Conservation (phyloP, 1,284 basidiomycete species). For the Clitocybe nebularis region DNA sequence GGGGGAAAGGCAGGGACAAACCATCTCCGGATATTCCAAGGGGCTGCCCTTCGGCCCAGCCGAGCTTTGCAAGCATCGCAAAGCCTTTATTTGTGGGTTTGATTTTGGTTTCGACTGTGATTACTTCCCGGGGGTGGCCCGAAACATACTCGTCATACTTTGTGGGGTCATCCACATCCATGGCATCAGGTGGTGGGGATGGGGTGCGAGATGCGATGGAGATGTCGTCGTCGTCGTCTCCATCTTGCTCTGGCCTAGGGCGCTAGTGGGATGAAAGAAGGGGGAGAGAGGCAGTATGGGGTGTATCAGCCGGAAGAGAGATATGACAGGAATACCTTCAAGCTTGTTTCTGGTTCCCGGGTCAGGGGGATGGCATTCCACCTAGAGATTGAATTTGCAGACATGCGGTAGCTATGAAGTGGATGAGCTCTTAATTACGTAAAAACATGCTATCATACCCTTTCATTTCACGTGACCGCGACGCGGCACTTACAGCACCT, state of each 20-base stretch:
- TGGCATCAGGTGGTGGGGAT: constrained; percentile 47
- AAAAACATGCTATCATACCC: no score
- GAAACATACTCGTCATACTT: constrained; percentile 66
- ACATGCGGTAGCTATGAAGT: constrained; percentile 39
- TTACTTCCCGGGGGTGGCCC: constrained; percentile 50
- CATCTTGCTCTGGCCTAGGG: constrained; percentile 43
- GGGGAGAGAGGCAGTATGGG: constrained; percentile 45
- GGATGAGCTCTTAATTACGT: background rate
- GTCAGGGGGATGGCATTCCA: constrained; percentile 66
- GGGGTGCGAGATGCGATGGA: constrained; percentile 71
- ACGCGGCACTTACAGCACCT: constrained; percentile 17
- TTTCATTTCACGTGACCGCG: constrained; percentile 24
- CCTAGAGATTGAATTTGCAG: constrained; percentile 55
- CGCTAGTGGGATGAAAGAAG: constrained; percentile 55
- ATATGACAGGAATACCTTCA: constrained; percentile 69
- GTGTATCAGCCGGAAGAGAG: constrained; percentile 35
- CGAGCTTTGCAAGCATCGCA: constrained; percentile 72
- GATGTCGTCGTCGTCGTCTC: constrained; percentile 58
- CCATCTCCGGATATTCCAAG: constrained; percentile 74
- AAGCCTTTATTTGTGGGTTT: constrained; percentile 76
- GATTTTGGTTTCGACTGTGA: constrained; percentile 77
- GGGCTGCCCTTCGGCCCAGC: constrained; percentile 76
- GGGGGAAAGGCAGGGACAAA: constrained; percentile 26
- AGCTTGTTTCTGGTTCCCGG: constrained; percentile 25
- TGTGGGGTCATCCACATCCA: constrained; percentile 50